Base-by-base conservation (phyloP, 1,139 yeast species). In the Geotrichum macrosporum region DNA sequence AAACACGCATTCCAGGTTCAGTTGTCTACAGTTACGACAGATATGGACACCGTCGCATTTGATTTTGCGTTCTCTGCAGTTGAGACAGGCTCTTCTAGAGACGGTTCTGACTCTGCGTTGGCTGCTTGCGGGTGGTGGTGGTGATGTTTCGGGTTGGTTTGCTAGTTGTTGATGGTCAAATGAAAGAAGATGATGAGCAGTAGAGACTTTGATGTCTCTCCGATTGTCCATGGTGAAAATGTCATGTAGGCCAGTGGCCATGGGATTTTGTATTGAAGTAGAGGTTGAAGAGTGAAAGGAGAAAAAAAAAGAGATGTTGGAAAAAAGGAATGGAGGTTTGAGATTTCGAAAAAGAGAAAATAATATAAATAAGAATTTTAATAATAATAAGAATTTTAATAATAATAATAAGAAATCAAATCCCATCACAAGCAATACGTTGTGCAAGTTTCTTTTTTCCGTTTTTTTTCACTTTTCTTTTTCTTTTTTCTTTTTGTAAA, bases 41-140 rank as follows among this genome's bases (percentile, higher is more conserved):
- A 58, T 56, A 34, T 62, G 62, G 32, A 63, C 62, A 5, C 84
- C 84, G 53, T 79, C 82, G 60, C 84, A 79, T 54, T 77, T 78
- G 54, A 78, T 72, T 56, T 79, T 79, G 65, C 77, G 77, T 53
- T 77, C 82, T 24, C 84, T 74, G 53, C 84, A 79, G 13, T 77
- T 70, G 15, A 79, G 65, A 58, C 84, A 79, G 0, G 84, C 84
- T 37, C 80, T 65, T 43, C 78, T 69, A 1, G 84, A 81, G 4
- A 78, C 84, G n/a, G n/a, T n/a, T n/a, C n/a, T n/a, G n/a, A n/a
- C n/a, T n/a, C n/a, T n/a, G n/a, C n/a, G n/a, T n/a, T n/a, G n/a
- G n/a, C n/a, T n/a, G n/a, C n/a, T n/a, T n/a, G n/a, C n/a, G n/a
- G n/a, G n/a, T n/a, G n/a, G n/a, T n/a, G n/a, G n/a, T n/a, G n/a